These are phyloP conservation scores for Ceratobasidium sp. DNA, from an alignment of 1,284 basidiomycete genomes.

Conservation along the genomic window DNA sequence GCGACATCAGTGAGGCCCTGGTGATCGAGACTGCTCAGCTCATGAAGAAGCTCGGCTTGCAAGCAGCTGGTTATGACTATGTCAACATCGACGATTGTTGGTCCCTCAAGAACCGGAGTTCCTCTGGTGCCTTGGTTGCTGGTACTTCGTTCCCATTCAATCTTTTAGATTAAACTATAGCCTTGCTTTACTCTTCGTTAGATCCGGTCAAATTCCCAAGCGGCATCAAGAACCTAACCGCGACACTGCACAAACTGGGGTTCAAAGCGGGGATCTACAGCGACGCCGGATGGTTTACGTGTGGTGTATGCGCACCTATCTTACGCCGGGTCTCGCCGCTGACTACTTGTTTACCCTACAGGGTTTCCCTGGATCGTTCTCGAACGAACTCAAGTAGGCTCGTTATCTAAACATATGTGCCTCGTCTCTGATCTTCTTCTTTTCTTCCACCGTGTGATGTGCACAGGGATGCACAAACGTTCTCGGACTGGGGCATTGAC, in stretches of 20 bases:
- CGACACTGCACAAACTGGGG: slow-evolving; percentile 63
- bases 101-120: slow-evolving; percentile 65
- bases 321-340: neutral
- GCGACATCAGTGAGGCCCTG: slow-evolving; percentile 67
- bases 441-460: neutral
- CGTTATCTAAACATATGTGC: slow-evolving; percentile 56
- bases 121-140: slow-evolving; percentile 65
- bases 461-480: slow-evolving; percentile 46
- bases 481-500: slow-evolving; percentile 64
- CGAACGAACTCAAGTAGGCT: slow-evolving; percentile 64
- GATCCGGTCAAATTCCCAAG: slow-evolving; percentile 48
- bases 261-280: slow-evolving; percentile 70
- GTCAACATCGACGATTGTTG: slow-evolving; percentile 73
- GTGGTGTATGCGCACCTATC: slow-evolving; percentile 49
- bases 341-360: slow-evolving; percentile 50
- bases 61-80: slow-evolving; percentile 66
- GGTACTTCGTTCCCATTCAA: slow-evolving; percentile 59
- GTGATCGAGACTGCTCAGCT: slow-evolving; percentile 64
- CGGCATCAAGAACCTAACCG: slow-evolving; percentile 62
- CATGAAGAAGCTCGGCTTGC: slow-evolving; percentile 65
- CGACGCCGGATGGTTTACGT: slow-evolving; percentile 69
- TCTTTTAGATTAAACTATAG: slow-evolving; percentile 16
- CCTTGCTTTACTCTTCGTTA: slow-evolving; percentile 52
- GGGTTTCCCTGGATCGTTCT: slow-evolving; percentile 66
- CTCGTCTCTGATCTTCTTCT: slow-evolving; percentile 53